Base-by-base conservation (phyloP, 2,329 filamentous ascomycete genomes). In the Pyrenochaeta sp. region DNA sequence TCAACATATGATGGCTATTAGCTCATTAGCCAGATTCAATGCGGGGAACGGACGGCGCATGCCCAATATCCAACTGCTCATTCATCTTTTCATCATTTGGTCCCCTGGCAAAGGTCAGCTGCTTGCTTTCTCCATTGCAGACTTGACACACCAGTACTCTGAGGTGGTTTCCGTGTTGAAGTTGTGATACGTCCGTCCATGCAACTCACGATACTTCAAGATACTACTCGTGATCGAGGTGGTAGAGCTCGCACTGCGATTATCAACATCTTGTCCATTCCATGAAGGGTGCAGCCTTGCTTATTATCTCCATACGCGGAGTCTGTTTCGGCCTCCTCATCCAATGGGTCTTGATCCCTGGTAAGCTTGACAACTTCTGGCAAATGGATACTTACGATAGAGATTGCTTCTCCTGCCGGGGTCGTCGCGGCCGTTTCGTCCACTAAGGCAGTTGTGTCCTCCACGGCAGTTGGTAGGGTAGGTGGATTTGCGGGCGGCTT, bases 61-160 rank as follows among this genome's bases (percentile, higher is more conserved):
- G 63, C 64, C 75, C 73, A 33, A 81, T 71, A 56, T 78, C 77
- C 36, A 77, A 68, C 31, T 75, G 66, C 56, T 79, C 69, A 41
- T 72, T 65, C 42, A 74, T 71, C 14, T 51, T 58, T 48, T 77
- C 73, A 45, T 78, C 75, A 42, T 77, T 78, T 3, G 66, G 64
- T 2, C 64, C 66, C 60, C 62, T 58, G 60, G 39, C 17, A 27
- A 27, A 27, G 23, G 23, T 27, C 9, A 27, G 9, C 23, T 27
- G 23, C 23, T 27, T 27, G 23, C 23, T 27, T 27, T 27, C 4
- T 27, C 9, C 23, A 27, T 27, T 27, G 27, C 3, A 21, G 11
- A 50, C 35, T 57, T 50, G 51, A 50, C 27, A 51, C 20, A 49
- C 20, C 14, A 33, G 17, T 5, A 15, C 32, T 70, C 67, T 39